Percentiles rank a stretch among this genome's conserved stretches.
Evolutionary conservation across 179 eudicot genomes (phyloP).

Genomic region (Gypsophila paniculata): DNA sequence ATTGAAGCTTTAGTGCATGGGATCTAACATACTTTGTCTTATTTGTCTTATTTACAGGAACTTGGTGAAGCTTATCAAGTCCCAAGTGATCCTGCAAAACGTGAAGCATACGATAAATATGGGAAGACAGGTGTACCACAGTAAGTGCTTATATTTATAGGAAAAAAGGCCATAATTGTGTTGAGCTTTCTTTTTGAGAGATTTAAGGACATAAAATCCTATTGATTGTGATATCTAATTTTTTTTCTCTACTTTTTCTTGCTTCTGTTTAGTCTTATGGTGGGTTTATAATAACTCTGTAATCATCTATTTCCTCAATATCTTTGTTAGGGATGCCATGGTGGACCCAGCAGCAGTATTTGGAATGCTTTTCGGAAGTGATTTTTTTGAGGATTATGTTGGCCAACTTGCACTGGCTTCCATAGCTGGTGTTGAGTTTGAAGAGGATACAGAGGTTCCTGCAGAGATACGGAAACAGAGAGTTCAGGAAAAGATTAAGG

Average conservation of each 20-base stretch:
- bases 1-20: background rate
- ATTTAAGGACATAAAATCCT: background rate
- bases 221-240: background rate
- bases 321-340: conserved; percentile 60
- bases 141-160: conserved; percentile 44
- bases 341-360: conserved; percentile 90
- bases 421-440: conserved; percentile 55
- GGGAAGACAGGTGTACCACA: conserved; percentile 66
- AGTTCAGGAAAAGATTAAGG: conserved; percentile 78
- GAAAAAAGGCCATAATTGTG: background rate
- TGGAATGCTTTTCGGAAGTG: conserved; percentile 94
- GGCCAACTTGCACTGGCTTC: conserved; percentile 88
- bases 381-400: conserved; percentile 76
- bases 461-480: conserved; percentile 51
- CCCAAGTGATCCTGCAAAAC: conserved; percentile 74
- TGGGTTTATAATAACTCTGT: too few relatives aligned
- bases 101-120: conserved; percentile 73
- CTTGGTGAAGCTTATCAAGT: conserved; percentile 98
- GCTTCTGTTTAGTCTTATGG: too few relatives aligned
- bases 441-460: conserved; percentile 54
- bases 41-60: conserved; percentile 43
- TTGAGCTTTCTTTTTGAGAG: conserved; percentile 2
- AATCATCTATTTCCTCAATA: conserved; percentile 10
- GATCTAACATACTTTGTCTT: conserved; percentile 18
- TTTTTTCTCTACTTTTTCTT: too few relatives aligned